A percentile compares a stretch with the other conserved stretches of the same genome.
Conservation (phyloP, 176 grass and related monocot species). For the Cocos nucifera region DNA sequence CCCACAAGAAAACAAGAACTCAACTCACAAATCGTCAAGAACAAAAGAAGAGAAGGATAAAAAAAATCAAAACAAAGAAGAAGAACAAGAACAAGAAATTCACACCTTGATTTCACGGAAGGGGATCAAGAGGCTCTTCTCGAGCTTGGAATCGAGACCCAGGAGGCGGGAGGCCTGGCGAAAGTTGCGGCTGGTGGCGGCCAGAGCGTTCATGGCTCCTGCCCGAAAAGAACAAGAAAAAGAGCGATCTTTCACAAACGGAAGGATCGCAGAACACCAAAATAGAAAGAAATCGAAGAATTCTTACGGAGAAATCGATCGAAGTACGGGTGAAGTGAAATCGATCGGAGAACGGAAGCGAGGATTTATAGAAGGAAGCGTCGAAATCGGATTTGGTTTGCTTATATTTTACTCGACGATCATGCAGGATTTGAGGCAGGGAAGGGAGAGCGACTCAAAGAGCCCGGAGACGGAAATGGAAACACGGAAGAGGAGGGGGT, state of each 20-base stretch:
- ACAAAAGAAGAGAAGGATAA: not conserved
- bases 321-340: no score
- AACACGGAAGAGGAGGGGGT: not conserved
- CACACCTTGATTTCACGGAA: conserved; percentile 16
- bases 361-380: no score
- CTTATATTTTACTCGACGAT: no score
- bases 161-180: conserved; percentile 8
- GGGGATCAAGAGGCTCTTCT: conserved; percentile 19
- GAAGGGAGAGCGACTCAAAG: not conserved
- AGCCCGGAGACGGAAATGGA: not conserved
- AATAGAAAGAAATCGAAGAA: no score
- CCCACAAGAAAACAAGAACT: not conserved
- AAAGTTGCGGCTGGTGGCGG: conserved; percentile 15
- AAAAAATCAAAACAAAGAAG: not conserved
- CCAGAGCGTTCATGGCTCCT: conserved; percentile 14
- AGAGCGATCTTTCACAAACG: no score
- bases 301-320: no score
- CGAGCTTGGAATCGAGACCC: conserved; percentile 16
- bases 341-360: no score
- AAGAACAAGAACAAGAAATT: not conserved
- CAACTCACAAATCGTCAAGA: not conserved
- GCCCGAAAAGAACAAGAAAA: no score
- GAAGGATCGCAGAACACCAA: no score
- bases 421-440: not conserved
- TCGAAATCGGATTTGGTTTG: no score